Evolutionary conservation across 139 green algal genomes (phyloP).

Genomic region (Raphidocelis subcapitata): DNA sequence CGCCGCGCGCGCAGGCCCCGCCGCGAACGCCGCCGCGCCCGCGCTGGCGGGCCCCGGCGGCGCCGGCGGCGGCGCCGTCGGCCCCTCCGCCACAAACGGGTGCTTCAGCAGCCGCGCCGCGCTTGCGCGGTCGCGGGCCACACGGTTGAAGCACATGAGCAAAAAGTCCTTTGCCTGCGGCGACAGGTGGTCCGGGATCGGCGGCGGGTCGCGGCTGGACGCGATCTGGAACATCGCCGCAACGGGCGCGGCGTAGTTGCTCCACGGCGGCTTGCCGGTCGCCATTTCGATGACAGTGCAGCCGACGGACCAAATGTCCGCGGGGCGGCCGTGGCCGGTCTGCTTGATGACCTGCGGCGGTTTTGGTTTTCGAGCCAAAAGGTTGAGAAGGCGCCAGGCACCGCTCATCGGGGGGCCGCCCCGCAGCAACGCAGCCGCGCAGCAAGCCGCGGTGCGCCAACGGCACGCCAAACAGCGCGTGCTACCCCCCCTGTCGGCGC

Average conservation of each 20-base stretch:
- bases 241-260: slow-evolving; percentile 35
- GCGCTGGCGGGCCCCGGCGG: background rate
- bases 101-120: slow-evolving; percentile 74
- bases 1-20: background rate
- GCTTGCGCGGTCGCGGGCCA: slow-evolving; percentile 58
- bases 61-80: background rate
- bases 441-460: too few relatives aligned
- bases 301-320: slow-evolving; percentile 95
- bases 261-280: slow-evolving; percentile 61
- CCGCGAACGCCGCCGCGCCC: background rate
- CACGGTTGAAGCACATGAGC: slow-evolving; percentile 89
- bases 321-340: slow-evolving; percentile 69
- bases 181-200: slow-evolving; percentile 72
- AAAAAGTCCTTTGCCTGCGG: slow-evolving; percentile 89
- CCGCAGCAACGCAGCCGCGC: too few relatives aligned
- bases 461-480: too few relatives aligned
- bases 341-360: slow-evolving; percentile 80
- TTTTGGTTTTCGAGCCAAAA: too few relatives aligned
- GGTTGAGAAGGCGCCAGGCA: too few relatives aligned
- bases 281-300: slow-evolving; percentile 98
- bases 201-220: slow-evolving; percentile 70
- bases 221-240: slow-evolving; percentile 93
- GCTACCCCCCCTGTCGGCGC: too few relatives aligned
- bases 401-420: too few relatives aligned
- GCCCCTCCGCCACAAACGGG: slow-evolving; percentile 61